phyloP scores from a whole-genome alignment of 768 basidiomycete species.

The Holtermannia corniformis region DNA sequence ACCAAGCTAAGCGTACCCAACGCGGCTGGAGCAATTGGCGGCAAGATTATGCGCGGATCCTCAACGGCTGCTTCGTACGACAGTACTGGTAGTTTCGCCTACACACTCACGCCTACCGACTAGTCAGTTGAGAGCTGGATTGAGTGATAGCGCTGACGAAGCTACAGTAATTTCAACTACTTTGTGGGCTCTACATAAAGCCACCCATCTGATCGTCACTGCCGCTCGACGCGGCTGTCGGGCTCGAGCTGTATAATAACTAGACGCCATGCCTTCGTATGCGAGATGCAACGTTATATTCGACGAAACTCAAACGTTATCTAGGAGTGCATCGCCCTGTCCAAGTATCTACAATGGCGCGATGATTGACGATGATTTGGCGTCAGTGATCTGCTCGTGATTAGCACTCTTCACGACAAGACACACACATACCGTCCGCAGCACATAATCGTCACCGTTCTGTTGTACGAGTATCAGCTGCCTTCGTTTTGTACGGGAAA shows the following conservation, averaged over 20 bases:
- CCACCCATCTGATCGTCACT: neutral
- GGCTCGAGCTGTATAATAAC: no score
- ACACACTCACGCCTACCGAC: conserved; percentile 16
- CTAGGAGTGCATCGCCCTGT: no score
- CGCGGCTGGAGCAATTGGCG: conserved; percentile 23
- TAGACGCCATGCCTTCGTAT: no score
- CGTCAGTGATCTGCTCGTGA: conserved; percentile 26
- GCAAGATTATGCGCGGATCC: conserved; percentile 17
- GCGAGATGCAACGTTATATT: no score
- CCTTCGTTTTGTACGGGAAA: neutral
- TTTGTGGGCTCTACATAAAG: conserved; percentile 22
- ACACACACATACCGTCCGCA: conserved; percentile 30
- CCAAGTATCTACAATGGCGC: conserved; percentile 36
- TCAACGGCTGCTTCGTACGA: conserved; percentile 18
- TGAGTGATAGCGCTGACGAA: neutral
- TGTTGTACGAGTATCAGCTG: no score
- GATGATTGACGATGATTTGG: conserved; percentile 36
- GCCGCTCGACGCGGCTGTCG: no score
- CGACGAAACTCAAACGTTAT: no score
- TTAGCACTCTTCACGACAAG: neutral
- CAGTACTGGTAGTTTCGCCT: conserved; percentile 21
- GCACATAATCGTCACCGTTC: conserved; percentile 43
- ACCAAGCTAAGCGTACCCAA: conserved; percentile 25
- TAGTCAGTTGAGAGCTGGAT: neutral
- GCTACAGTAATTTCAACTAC: conserved; percentile 37